Base-by-base conservation (phyloP, 2,329 filamentous ascomycete genomes). In the Acephala macrosclerotiorum region DNA sequence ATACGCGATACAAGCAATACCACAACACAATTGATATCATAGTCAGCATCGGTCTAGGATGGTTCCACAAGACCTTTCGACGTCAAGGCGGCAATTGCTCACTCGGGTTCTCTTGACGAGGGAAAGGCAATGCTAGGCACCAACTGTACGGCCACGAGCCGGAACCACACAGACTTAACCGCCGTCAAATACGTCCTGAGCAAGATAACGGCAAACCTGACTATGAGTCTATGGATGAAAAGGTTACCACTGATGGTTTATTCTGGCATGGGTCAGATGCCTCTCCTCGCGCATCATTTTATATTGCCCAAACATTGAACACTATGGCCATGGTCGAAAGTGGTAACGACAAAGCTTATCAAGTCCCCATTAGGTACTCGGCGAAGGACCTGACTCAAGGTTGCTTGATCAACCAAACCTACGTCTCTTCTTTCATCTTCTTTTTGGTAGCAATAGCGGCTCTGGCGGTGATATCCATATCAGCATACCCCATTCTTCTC, bases 381-480 rank as follows among this genome's bases (percentile, higher is more conserved):
- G 29, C 9, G 4, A 18, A 47, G 5, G 18, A 47, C 7, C 4
- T 11, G 20, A 47, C 42, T 5, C 42, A 47, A 47, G 42, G 42
- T 20, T 47, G 42, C 11, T 20, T 18, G 14, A 47, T 47, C n/a
- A n/a, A 2, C 18, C 16, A 38, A 3, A 58, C 55, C n/a, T 40
- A 14, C 2, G 55, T 58, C 55, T 40, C 55, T 18, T 20, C 55
- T 3, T 58, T 58, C 55, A 38, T 58, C 29, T 16, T 35, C 22
- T 29, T 16, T 2, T 40, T 58, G 22, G 29, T 58, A 29, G 51
- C 25, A 12, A 29, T 55, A 4, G 25, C 25, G 51, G 51, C 51
- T 33, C 14, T 55, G n/a, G 51, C 51, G 3, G 11, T 55, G 51
- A 29, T 55, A 6, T 18, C 20, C 3, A 55, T 55, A 22, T 47